Percentiles rank a stretch among this genome's conserved stretches.
Evolutionary conservation across 352 stramenopile genomes (phyloP).

Genomic region (Globisporangium paroecandrum): DNA sequence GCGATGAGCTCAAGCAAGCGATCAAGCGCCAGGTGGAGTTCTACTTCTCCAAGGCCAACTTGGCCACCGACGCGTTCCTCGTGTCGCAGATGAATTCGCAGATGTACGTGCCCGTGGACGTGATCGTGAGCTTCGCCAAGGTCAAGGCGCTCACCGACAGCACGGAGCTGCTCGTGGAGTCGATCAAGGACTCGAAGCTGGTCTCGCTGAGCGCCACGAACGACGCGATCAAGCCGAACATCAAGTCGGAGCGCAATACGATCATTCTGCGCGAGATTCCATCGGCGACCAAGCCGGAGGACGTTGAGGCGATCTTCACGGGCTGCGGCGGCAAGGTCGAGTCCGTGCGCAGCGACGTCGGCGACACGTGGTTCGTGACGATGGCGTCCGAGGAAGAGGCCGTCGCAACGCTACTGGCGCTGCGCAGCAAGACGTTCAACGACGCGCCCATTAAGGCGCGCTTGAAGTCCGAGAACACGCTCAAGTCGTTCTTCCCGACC

Average conservation of each 20-base stretch:
- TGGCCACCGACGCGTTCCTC: slow-evolving; percentile 84
- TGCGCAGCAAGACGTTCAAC: slow-evolving; percentile 90
- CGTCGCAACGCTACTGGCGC: slow-evolving; percentile 76
- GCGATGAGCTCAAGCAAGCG: slow-evolving; percentile 69
- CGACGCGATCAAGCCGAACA: slow-evolving; percentile 90
- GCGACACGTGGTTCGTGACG: slow-evolving; percentile 92
- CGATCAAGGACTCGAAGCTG: slow-evolving; percentile 67
- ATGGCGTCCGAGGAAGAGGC: slow-evolving; percentile 88
- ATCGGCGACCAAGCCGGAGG: slow-evolving; percentile 75
- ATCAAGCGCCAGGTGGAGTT: slow-evolving; percentile 90
- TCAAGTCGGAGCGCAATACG: slow-evolving; percentile 91
- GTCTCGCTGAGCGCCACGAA: slow-evolving; percentile 71
- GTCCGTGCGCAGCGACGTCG: slow-evolving; percentile 89
- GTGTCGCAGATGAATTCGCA: slow-evolving; percentile 90
- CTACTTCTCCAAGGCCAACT: slow-evolving; percentile 89
- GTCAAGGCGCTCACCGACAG: slow-evolving; percentile 81
- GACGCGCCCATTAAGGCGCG: slow-evolving; percentile 86
- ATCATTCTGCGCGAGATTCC: slow-evolving; percentile 93
- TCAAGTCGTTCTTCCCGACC: slow-evolving; percentile 89
- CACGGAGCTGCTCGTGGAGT: slow-evolving; percentile 55
- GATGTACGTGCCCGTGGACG: slow-evolving; percentile 83
- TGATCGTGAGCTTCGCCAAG: slow-evolving; percentile 83
- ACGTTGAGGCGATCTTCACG: slow-evolving; percentile 87
- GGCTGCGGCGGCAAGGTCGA: slow-evolving; percentile 68
- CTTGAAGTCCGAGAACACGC: slow-evolving; percentile 91